Evolutionary conservation across 129 eudicot species (phyloP), one percentile per base, ranked within the genome.

Genomic region (Heracleum sosnowskyi): DNA sequence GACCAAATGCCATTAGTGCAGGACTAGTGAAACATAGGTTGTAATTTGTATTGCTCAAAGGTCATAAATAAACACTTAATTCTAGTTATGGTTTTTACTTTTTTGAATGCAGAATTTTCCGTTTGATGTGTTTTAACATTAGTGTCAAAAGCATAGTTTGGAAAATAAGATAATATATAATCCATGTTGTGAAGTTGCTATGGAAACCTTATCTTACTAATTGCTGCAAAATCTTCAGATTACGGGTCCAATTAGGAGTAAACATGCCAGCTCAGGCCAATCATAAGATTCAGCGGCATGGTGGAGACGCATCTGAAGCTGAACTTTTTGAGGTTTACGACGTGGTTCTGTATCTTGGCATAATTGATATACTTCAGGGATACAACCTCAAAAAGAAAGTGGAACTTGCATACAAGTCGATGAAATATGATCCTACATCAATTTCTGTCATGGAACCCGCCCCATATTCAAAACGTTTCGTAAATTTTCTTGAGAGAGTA

Each of bases 181-280:
- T n/a, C n/a, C n/a, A n/a, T n/a, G n/a, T n/a, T n/a, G n/a, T n/a
- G n/a, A n/a, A n/a, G n/a, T n/a, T n/a, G n/a, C n/a, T n/a, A n/a
- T n/a, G n/a, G n/a, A n/a, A n/a, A n/a, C n/a, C n/a, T n/a, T n/a
- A n/a, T n/a, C n/a, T n/a, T n/a, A n/a, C n/a, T n/a, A n/a, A 55
- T 46, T 78, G 60, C 57, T 73, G 73, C 42, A 7, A n/a, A 40
- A 55, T 75, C 29, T 83, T 49, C 90, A 96, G 99, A 83, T 89
- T 96, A 80, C 86, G 97, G 74, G 97, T 96, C 77, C 99, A 96
- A 74, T 72, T 96, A 69, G 99, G 99, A 0, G 99, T 96, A 69
- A 92, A 96, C 91, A 96, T 96, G 99, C 99, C 99, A 39, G 97
- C 99, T 28, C 90, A 92, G 82, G 99, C 99, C 45, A 92, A 87